Base-by-base conservation (phyloP, 2,329 filamentous ascomycete genomes). In the Dryadomyces quercivorus region DNA sequence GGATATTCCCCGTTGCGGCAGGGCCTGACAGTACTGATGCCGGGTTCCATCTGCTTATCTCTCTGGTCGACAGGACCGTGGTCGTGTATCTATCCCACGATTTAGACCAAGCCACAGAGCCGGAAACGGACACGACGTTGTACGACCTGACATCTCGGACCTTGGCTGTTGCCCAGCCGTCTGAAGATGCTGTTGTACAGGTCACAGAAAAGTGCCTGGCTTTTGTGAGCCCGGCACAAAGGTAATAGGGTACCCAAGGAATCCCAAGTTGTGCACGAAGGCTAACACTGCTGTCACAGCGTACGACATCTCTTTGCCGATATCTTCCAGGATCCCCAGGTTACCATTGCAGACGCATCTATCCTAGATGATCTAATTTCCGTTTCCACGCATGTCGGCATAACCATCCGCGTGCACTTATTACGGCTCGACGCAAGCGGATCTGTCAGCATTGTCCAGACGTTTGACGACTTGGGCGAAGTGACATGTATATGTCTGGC, bases 111-210 rank as follows among this genome's bases (percentile, higher is more conserved):
- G 72, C 72, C 12, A 66, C 63, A 26, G 71, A 74, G n/a, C 63
- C 74, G 22, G 64, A 69, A 6, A 60, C 71, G 6, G 69, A 72
- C 7, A 59, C 62, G 2, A 69, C 70, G 0, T 65, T 67, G 9
- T 79, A 82, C 56, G 80, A 84, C 60, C 63, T 77, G 16, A 65
- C 66, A 2, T 75, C 72, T 4, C 70, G 75, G 47, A 85, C 81
- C 0, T 65, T 84, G 26, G 70, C 71, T 20, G 70, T 74, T 13
- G 63, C 65, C 3, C 67, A 70, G 36, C 61, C 68, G 12, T 60
- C 65, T 5, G 63, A 67, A 3, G 66, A 67, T 1, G 64, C 63
- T 1, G 68, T 76, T 5, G 64, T 81, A 2, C 81, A 85, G 60
- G 68, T 83, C 4, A 83, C 81, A 0, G 75, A 78, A 53, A 65